phyloP scores from a whole-genome alignment of 1,139 yeast species.

The Magnusiomyces starmeri region DNA sequence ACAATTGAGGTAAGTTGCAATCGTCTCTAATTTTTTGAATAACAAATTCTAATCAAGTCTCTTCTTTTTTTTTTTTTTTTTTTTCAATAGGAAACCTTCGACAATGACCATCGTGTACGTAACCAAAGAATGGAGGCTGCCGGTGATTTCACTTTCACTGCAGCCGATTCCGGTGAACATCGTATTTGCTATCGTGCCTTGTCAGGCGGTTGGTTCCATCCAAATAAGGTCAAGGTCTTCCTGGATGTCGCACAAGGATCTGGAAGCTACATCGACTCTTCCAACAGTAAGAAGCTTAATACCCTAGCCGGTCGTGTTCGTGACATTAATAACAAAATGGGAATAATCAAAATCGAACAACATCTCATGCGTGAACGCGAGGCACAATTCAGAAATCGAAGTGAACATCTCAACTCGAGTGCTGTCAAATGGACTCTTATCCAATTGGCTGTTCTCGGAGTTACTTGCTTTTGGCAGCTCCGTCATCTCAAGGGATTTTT shows the following conservation, averaged over 20 bases:
- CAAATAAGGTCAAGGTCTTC: slow-evolving; percentile 43
- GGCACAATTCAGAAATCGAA: slow-evolving; percentile 55
- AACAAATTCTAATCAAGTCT: slow-evolving; percentile 17
- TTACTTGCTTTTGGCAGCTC: slow-evolving; percentile 63
- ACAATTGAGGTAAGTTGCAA: slow-evolving; percentile 40
- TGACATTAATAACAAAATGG: slow-evolving; percentile 47
- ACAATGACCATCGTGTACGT: slow-evolving; percentile 59
- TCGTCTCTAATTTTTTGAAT: neutral
- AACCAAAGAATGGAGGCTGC: slow-evolving; percentile 52
- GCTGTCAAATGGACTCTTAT: slow-evolving; percentile 61
- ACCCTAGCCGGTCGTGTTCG: slow-evolving; percentile 48
- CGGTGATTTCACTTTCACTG: slow-evolving; percentile 63
- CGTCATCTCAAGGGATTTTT: slow-evolving; percentile 56
- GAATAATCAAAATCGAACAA: slow-evolving; percentile 58
- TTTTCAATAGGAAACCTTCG: slow-evolving; percentile 50
- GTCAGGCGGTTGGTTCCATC: slow-evolving; percentile 51
- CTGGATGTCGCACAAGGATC: slow-evolving; percentile 49
- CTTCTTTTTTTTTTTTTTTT: slow-evolving; percentile 18
- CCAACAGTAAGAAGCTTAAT: slow-evolving; percentile 43
- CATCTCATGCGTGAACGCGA: slow-evolving; percentile 62
- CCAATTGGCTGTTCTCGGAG: slow-evolving; percentile 49
- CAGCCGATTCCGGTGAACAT: slow-evolving; percentile 68
- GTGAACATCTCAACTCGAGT: slow-evolving; percentile 57
- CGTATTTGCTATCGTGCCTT: slow-evolving; percentile 62
- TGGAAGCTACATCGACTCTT: slow-evolving; percentile 44